Percentiles rank a stretch among this genome's conserved stretches.
phyloP scores from a whole-genome alignment of 2,329 filamentous ascomycete species.

The Xylaria sp. region DNA sequence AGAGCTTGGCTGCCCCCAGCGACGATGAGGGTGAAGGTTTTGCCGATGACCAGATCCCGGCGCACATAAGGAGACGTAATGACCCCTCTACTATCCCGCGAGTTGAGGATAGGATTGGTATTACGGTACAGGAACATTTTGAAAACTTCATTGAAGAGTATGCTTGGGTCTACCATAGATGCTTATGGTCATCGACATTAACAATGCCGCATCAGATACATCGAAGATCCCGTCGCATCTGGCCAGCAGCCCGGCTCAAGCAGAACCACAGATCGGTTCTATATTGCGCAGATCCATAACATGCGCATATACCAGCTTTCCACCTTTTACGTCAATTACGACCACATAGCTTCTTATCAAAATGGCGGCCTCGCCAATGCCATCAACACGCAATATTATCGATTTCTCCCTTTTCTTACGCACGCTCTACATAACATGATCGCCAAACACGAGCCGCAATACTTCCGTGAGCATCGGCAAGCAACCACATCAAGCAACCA shows the following conservation, averaged over 20 bases:
- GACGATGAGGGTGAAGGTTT: conserved; percentile 68
- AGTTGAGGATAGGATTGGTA: conserved; percentile 77
- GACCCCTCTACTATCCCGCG: conserved; percentile 64
- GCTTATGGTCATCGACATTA: neutral
- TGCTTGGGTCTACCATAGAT: conserved; percentile 34
- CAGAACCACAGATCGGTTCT: conserved; percentile 80
- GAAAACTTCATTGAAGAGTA: conserved; percentile 81
- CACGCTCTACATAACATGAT: conserved; percentile 91
- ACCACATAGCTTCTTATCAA: conserved; percentile 77
- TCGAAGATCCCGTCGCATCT: conserved; percentile 70
- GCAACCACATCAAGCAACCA: conserved; percentile 76
- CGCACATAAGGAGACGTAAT: conserved; percentile 51
- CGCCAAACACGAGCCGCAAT: conserved; percentile 90
- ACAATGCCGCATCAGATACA: conserved; percentile 54
- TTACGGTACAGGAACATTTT: conserved; percentile 77
- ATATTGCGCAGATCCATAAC: conserved; percentile 81
- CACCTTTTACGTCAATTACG: conserved; percentile 86
- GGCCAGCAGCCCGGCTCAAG: conserved; percentile 67
- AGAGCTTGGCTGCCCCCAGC: conserved; percentile 64
- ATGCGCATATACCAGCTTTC: conserved; percentile 78
- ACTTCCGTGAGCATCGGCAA: conserved; percentile 91
- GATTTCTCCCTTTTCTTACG: conserved; percentile 90
- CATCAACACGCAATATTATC: conserved; percentile 90
- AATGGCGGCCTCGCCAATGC: conserved; percentile 84
- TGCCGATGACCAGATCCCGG: conserved; percentile 67